Evolutionary conservation across 495 filamentous ascomycete genomes (phyloP).

Genomic region (Penicillium macrosclerotiorum): DNA sequence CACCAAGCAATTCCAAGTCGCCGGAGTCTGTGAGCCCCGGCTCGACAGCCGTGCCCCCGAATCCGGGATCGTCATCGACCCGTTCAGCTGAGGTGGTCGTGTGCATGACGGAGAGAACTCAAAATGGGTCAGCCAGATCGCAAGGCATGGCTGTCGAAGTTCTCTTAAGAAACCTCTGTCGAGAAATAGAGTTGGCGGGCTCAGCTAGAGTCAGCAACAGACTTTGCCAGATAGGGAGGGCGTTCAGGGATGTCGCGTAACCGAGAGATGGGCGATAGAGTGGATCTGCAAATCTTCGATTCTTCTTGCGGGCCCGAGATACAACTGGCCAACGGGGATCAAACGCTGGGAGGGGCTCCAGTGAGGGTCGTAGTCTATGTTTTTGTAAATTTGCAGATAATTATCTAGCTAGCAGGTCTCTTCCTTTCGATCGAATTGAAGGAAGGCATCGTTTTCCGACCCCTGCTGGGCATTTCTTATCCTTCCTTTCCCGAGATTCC

Average conservation of each 20-base stretch:
- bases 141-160: neutral
- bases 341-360: neutral
- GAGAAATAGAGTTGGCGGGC: neutral
- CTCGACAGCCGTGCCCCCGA: neutral
- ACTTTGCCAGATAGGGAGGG: neutral
- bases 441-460: no score
- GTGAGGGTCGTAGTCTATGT: neutral
- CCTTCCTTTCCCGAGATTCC: neutral
- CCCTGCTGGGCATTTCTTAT: neutral
- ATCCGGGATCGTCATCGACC: neutral
- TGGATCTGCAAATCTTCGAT: constrained; percentile 3
- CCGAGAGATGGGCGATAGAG: neutral
- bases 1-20: constrained; percentile 31
- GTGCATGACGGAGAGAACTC: neutral
- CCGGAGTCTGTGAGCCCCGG: neutral
- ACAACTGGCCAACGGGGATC: neutral
- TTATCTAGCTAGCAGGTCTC: no score
- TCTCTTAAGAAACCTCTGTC: no score
- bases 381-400: neutral
- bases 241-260: neutral
- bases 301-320: neutral
- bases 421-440: no score
- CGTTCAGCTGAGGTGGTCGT: neutral
- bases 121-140: neutral
- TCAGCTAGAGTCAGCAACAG: no score